Conservation (phyloP, 768 basidiomycete genomes). For the Bullera alba region DNA sequence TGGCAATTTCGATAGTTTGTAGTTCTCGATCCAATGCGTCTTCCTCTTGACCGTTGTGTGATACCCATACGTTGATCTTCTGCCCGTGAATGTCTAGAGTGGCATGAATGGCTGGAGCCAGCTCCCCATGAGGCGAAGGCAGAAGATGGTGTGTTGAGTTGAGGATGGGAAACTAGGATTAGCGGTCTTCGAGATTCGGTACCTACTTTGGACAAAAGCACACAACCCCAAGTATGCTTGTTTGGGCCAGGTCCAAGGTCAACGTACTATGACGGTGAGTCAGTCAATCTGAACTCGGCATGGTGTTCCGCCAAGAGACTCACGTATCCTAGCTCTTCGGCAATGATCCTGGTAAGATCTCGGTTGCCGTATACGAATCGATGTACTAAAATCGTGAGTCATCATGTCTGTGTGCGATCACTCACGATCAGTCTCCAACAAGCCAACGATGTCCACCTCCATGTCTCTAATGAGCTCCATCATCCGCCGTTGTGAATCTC, state of each 20-base stretch:
- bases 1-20: slow-evolving; percentile 70
- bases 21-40: slow-evolving; percentile 80
- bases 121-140: slow-evolving; percentile 69
- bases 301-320: slow-evolving; percentile 40
- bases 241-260: slow-evolving; percentile 85
- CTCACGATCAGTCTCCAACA: slow-evolving; percentile 80
- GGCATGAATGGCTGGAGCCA: slow-evolving; percentile 84
- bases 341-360: slow-evolving; percentile 72
- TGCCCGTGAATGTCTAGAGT: slow-evolving; percentile 72
- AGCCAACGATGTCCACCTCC: slow-evolving; percentile 70
- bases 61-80: slow-evolving; percentile 71
- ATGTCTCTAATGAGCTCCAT: slow-evolving; percentile 63
- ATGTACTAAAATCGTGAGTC: slow-evolving; percentile 45
- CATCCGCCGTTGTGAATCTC: slow-evolving; percentile 66
- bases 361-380: slow-evolving; percentile 73
- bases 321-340: slow-evolving; percentile 75
- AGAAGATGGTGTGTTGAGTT: slow-evolving; percentile 77
- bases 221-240: slow-evolving; percentile 82
- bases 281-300: neutral
- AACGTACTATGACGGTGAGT: slow-evolving; percentile 61
- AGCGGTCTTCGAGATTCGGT: neutral
- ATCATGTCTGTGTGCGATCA: neutral
- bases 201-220: slow-evolving; percentile 65
- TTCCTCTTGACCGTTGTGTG: slow-evolving; percentile 92
- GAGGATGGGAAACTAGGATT: slow-evolving; percentile 71